Base-by-base conservation (phyloP, 1,139 yeast genomes). In the Zygoascus meyerae region DNA sequence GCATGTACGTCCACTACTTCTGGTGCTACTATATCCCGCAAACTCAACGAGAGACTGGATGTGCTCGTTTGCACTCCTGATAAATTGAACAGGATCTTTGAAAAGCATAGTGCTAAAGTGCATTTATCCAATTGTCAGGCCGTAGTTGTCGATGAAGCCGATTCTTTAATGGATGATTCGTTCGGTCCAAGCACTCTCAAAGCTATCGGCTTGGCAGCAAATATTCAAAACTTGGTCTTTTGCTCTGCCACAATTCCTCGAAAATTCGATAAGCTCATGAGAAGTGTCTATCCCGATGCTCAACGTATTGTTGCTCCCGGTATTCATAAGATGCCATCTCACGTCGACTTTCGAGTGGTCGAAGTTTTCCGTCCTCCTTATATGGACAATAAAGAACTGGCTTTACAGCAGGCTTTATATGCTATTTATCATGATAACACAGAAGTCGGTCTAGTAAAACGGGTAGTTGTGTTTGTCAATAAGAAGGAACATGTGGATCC, bases 81-180 rank as follows among this genome's bases (percentile, higher is more conserved):
- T 34, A 61, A 62, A 50, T 50, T 66, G 28, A 34, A 53, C 35
- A 53, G 49, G 11, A 49, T 61, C 29, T 42, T 49, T 46, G 33
- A 50, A 47, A 47, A 52, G n/a, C 40, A 49, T 12, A 47, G 51
- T 16, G 34, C 53, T 26, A 53, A 52, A 29, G 56, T 58, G 5
- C 60, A 58, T 15, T 48, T 67, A 12, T 52, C 56, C 26, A 51
- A 54, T 29, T 65, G 70, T 46, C 73, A 75, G 28, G 83, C 76
- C 56, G 72, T 86, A 47, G 90, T 86, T 2, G 76, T 85, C n/a
- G 98, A 92, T 63, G 98, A 92, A 64, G 97, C 98, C 0, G 98
- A 92, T 64, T 86, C 97, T 0, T 69, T 92, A 47, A 75, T 92
- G 80, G 96, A 90, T 60, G 77, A 79, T 46, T 83, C 95, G 0